Evolutionary conservation across 495 filamentous ascomycete species (phyloP), one percentile per base, ranked within the genome.

Genomic region (Neurospora pannonica): DNA sequence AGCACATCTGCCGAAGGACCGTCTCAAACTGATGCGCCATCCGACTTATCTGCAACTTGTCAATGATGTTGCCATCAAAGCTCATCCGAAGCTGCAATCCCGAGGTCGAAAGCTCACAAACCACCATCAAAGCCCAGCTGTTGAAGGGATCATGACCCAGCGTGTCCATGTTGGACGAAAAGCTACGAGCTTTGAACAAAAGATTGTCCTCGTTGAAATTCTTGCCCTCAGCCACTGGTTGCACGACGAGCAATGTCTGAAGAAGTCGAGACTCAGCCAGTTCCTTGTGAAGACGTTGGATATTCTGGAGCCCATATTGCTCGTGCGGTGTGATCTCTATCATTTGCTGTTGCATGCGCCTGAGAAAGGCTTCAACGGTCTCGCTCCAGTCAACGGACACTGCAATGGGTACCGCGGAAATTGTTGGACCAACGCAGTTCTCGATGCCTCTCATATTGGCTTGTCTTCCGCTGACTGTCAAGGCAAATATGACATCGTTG

Each of bases 391-490:
- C 42, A 8, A 43, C 42, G 17, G 42, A 43, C 42, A 83, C 78
- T 3, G 89, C 83, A 15, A 87, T 79, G 11, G 90, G 90, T 0
- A 91, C 79, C 0, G 90, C 91, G 17, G 89, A 85, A 54, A 92
- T 86, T 0, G 89, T 82, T 0, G 90, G 85, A 0, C 87, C 88
- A 3, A 82, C 77, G 67, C 89, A 85, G 34, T 83, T 78, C 13
- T 81, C 80, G 17, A 90, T 78, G 21, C 84, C 87, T 7, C 77
- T 72, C 2, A 90, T 76, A 8, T 83, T 78, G 13, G 83, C 82
- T 17, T 85, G 82, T 17, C 89, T 81, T 43, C 88, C 88, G 21
- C 78, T 77, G 0, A 84, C 74, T 10, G 82, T 81, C 67, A 82
- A 78, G 9, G 83, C 85, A 70, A 86, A 86, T 7, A 85, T 77